phyloP scores from a whole-genome alignment of 192 early-diverging fungal species.

The Ambispora gerdemannii region DNA sequence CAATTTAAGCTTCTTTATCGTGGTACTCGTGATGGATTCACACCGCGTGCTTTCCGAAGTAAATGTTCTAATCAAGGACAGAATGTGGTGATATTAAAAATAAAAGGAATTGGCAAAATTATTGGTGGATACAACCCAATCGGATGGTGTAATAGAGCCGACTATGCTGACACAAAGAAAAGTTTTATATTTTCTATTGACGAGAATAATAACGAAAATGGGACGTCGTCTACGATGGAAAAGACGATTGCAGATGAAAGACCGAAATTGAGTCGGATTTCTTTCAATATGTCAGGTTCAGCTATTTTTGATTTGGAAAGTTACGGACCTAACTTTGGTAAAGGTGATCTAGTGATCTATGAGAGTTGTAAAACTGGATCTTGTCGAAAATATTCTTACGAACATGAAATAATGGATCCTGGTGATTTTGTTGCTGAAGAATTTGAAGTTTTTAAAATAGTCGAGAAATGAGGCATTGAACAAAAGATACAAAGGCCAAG shows the following conservation, averaged over 20 bases:
- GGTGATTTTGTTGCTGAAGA: neutral
- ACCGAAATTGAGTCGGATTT: conserved; percentile 1
- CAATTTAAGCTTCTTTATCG: conserved; percentile 10
- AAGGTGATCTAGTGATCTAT: conserved; percentile 3
- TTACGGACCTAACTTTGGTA: conserved; percentile 8
- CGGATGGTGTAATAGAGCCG: conserved; percentile 10
- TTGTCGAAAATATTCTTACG: conserved; percentile 3
- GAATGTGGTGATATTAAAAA: neutral
- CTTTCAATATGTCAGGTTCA: neutral
- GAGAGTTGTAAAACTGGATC: neutral
- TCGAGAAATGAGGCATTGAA: neutral
- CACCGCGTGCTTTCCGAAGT: neutral
- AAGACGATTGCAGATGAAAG: no score
- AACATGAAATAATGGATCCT: conserved; percentile 13
- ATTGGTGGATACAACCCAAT: conserved; percentile 8
- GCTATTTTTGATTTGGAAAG: conserved; percentile 12
- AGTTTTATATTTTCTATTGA: conserved; percentile 7
- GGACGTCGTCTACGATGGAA: neutral
- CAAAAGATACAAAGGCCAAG: no score
- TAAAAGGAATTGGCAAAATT: neutral
- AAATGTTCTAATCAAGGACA: neutral
- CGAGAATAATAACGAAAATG: neutral
- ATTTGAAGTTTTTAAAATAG: conserved; percentile 4
- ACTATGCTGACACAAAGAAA: neutral
- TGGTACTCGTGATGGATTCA: conserved; percentile 4